A percentile compares a stretch with the other conserved stretches of the same genome.
Conservation (phyloP, 495 filamentous ascomycete species). For the Podospora fimiseda region DNA sequence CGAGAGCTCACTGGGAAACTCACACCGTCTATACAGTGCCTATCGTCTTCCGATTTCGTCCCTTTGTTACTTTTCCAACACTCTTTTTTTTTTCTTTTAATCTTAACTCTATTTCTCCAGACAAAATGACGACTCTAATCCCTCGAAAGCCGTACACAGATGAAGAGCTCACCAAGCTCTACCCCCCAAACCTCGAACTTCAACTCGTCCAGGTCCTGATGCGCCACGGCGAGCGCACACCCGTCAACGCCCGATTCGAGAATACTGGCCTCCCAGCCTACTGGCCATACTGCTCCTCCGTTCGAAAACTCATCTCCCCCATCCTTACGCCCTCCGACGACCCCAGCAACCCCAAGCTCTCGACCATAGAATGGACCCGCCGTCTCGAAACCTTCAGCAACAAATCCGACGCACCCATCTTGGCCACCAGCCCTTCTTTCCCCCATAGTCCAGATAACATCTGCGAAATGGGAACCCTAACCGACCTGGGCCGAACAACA, state of each 20-base stretch:
- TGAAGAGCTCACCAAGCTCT: conserved; percentile 75
- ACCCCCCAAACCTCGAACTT: conserved; percentile 72
- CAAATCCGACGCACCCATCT: conserved; percentile 57
- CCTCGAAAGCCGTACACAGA: conserved; percentile 71
- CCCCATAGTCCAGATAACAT: conserved; percentile 65
- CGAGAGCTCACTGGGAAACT: no score
- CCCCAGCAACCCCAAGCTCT: no score
- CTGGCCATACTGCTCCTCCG: conserved; percentile 89
- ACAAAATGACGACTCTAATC: conserved; percentile 66
- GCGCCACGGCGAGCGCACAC: conserved; percentile 85
- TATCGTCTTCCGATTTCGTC: background rate
- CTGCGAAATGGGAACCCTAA: conserved; percentile 82
- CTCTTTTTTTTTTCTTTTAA: background rate
- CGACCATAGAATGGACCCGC: conserved; percentile 67
- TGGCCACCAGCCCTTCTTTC: conserved; percentile 52
- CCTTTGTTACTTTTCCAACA: background rate
- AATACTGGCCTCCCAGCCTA: conserved; percentile 78
- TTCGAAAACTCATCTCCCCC: conserved; percentile 62
- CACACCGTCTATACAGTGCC: no score
- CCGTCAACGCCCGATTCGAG: conserved; percentile 79
- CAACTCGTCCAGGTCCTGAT: conserved; percentile 87
- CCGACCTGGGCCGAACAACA: conserved; percentile 77
- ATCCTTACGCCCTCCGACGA: conserved; percentile 39
- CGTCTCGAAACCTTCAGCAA: conserved; percentile 73
- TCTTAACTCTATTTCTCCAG: background rate